These are phyloP conservation scores for Tricholoma sp. DNA, from an alignment of 768 basidiomycete genomes.

Conservation along the genomic window DNA sequence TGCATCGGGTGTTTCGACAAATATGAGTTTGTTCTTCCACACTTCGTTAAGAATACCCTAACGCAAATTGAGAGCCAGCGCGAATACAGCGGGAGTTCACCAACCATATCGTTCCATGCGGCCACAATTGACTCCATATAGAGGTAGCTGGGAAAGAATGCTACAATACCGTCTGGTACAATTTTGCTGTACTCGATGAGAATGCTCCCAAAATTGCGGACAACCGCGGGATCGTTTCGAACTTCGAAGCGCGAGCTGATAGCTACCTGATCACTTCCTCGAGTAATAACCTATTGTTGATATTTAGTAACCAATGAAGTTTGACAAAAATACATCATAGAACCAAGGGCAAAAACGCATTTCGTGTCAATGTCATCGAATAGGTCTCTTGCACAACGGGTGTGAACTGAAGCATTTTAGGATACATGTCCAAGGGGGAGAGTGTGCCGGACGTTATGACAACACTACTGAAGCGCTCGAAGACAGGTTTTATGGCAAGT, in stretches of 20 bases:
- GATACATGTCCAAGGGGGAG: slow-evolving; percentile 99
- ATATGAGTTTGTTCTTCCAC: slow-evolving; percentile 99
- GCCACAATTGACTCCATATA: slow-evolving; percentile 99
- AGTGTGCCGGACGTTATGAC: slow-evolving; percentile 99
- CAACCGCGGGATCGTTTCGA: slow-evolving; percentile 97
- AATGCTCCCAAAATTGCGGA: slow-evolving; percentile 97
- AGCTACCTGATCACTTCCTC: slow-evolving; percentile 97
- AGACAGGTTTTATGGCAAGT: slow-evolving; percentile 94
- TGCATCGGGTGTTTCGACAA: slow-evolving; percentile 98
- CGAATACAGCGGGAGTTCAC: slow-evolving; percentile 18
- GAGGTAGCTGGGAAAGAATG: slow-evolving; percentile 98
- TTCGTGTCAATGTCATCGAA: slow-evolving; percentile 94
- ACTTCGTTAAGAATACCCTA: slow-evolving; percentile 99
- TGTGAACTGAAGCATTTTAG: slow-evolving; percentile 98
- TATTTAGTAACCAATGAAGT: slow-evolving; percentile 5
- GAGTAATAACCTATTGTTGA: slow-evolving; percentile 77
- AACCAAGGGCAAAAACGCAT: slow-evolving; percentile 93
- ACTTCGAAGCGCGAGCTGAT: slow-evolving; percentile 99
- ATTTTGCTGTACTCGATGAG: slow-evolving; percentile 97
- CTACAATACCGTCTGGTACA: slow-evolving; percentile 97
- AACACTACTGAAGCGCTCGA: slow-evolving; percentile 96
- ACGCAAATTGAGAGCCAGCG: background rate
- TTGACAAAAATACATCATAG: slow-evolving; percentile 18
- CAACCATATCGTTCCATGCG: slow-evolving; percentile 99
- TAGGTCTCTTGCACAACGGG: slow-evolving; percentile 97